A percentile compares a stretch with the other conserved stretches of the same genome.
phyloP scores from a whole-genome alignment of 352 stramenopile species.

The Phytophthora kernoviae region DNA sequence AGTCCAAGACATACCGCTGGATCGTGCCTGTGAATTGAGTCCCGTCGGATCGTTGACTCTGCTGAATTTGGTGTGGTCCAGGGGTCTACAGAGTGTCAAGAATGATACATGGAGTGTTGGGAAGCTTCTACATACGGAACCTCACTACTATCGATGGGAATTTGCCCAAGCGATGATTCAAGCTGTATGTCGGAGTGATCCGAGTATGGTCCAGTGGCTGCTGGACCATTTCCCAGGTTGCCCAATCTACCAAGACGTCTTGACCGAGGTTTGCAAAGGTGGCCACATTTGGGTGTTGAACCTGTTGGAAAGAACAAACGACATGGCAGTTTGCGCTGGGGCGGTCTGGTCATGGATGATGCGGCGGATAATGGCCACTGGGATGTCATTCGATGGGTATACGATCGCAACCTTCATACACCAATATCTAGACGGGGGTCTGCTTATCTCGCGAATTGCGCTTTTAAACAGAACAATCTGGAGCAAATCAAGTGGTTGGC shows the following conservation, averaged over 20 bases:
- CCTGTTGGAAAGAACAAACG: neutral
- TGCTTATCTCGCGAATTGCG: neutral
- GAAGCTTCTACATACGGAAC: constrained; percentile 1
- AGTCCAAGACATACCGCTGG: neutral
- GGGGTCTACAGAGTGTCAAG: neutral
- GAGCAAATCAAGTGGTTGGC: constrained; percentile 3
- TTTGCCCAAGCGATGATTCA: neutral
- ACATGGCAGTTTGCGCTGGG: neutral
- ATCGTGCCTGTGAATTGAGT: neutral
- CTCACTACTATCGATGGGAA: constrained; percentile 1
- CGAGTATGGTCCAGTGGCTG: constrained; percentile 1
- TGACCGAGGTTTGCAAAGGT: neutral
- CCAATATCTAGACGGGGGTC: neutral
- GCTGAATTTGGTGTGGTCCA: constrained; percentile 6
- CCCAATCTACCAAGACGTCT: neutral
- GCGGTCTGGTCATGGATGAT: neutral
- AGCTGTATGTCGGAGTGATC: neutral
- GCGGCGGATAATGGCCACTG: constrained; percentile 1
- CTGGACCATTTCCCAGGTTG: neutral
- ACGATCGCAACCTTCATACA: neutral
- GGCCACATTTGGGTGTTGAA: constrained; percentile 3
- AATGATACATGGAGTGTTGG: neutral
- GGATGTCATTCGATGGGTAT: neutral
- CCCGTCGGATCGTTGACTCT: neutral
- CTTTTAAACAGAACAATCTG: constrained; percentile 1